Evolutionary conservation across 2,329 filamentous ascomycete species (phyloP).

Genomic region (Septoria petroselini): DNA sequence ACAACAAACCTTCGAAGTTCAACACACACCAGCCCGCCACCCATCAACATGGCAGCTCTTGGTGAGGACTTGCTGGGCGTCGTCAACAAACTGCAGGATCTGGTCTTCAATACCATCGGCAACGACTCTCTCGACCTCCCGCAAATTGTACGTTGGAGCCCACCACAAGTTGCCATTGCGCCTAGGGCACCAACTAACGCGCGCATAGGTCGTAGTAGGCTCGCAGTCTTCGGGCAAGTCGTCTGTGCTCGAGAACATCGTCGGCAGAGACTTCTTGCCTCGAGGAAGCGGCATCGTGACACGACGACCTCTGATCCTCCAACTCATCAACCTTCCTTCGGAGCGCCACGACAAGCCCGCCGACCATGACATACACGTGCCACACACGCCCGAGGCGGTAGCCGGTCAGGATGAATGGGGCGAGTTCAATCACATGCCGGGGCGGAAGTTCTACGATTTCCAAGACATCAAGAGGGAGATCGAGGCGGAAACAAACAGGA

Average conservation of each 20-base stretch:
- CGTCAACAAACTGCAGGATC: slow-evolving; percentile 96
- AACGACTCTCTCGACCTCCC: slow-evolving; percentile 96
- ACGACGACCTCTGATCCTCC: slow-evolving; percentile 86
- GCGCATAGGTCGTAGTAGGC: slow-evolving; percentile 82
- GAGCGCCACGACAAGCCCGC: slow-evolving; percentile 67
- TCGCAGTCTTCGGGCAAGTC: slow-evolving; percentile 98
- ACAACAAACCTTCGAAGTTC: not conserved
- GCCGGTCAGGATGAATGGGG: slow-evolving; percentile 73
- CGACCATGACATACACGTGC: slow-evolving; percentile 62
- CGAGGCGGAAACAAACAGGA: slow-evolving; percentile 90
- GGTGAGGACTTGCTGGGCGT: slow-evolving; percentile 92
- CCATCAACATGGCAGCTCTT: slow-evolving; percentile 72
- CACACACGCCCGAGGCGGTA: slow-evolving; percentile 74
- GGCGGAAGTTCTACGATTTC: slow-evolving; percentile 87
- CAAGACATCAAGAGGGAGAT: slow-evolving; percentile 92
- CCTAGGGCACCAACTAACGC: slow-evolving; percentile 25
- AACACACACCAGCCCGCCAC: slow-evolving; percentile 8
- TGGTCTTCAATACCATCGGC: slow-evolving; percentile 99
- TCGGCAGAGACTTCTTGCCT: slow-evolving; percentile 93
- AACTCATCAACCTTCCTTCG: slow-evolving; percentile 92
- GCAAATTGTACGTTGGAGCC: slow-evolving; percentile 73
- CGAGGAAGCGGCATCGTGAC: slow-evolving; percentile 97
- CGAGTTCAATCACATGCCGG: slow-evolving; percentile 93
- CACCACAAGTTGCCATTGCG: not conserved
- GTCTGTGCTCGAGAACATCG: slow-evolving; percentile 97